phyloP scores from a whole-genome alignment of 2,329 filamentous ascomycete species.

The Verticillium albo-atrum region DNA sequence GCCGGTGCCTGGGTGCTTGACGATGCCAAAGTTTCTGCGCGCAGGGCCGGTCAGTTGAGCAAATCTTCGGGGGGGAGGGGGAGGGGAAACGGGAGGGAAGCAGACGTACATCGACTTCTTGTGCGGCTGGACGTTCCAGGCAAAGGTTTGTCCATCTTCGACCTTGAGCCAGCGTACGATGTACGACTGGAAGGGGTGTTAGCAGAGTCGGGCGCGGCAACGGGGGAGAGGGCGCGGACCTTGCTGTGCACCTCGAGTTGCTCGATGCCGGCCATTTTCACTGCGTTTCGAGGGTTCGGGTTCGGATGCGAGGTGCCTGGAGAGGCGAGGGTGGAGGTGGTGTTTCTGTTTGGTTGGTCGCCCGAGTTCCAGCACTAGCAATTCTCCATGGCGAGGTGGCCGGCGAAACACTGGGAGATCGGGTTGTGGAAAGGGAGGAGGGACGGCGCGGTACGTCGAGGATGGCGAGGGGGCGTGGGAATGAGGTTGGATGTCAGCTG shows the following conservation, averaged over 20 bases:
- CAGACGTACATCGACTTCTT: constrained; percentile 81
- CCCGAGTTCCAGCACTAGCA: not conserved
- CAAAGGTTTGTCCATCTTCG: constrained; percentile 84
- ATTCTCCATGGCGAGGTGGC: not conserved
- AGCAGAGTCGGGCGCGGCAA: constrained; percentile 9
- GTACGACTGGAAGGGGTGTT: constrained; percentile 67
- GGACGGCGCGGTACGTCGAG: too few species aligned
- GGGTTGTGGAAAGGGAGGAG: not conserved
- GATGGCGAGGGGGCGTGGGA: not conserved
- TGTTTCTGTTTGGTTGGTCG: not conserved
- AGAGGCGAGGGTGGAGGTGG: not conserved
- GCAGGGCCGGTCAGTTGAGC: constrained; percentile 3
- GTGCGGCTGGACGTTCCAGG: constrained; percentile 95
- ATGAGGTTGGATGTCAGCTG: not conserved
- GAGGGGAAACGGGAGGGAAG: not conserved
- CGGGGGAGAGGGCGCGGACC: constrained; percentile 45
- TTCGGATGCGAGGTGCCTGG: not conserved
- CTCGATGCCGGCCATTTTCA: constrained; percentile 85
- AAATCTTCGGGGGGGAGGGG: not conserved
- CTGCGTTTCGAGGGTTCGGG: not conserved
- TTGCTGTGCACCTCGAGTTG: constrained; percentile 97
- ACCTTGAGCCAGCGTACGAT: constrained; percentile 97
- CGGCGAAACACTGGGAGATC: not conserved
- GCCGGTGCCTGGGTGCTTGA: constrained; percentile 86
- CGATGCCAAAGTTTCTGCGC: constrained; percentile 84